A percentile compares a stretch with the other conserved stretches of the same genome.
Conservation (phyloP, 2,329 filamentous ascomycete species). For the Fusarium sp. region DNA sequence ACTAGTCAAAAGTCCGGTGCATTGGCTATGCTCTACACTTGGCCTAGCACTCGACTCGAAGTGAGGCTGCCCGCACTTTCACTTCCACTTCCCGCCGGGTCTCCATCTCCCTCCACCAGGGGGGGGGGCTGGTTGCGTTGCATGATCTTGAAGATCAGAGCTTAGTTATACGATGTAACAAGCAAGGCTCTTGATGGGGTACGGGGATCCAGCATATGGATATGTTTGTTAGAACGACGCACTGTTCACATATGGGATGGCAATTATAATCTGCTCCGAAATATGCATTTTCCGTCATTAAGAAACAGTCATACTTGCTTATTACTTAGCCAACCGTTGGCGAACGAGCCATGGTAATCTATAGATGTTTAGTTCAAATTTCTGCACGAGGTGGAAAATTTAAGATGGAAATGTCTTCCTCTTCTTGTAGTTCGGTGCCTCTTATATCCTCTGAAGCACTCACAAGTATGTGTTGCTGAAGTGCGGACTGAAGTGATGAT, state of each 20-base stretch:
- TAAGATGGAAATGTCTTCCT: not conserved
- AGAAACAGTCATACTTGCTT: not conserved
- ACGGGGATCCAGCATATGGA: slow-evolving; percentile 14
- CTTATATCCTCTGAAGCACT: not conserved
- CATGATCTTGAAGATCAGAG: slow-evolving; percentile 31
- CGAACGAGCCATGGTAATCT: not conserved
- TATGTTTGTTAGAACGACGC: not conserved
- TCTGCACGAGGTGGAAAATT: too few relatives aligned
- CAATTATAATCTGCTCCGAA: slow-evolving; percentile 2
- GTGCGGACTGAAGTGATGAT: not conserved
- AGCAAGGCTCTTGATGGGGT: slow-evolving; percentile 30
- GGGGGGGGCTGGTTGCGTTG: slow-evolving; percentile 31
- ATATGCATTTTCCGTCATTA: not conserved
- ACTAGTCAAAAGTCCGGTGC: slow-evolving; percentile 6
- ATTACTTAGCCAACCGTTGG: slow-evolving; percentile 1
- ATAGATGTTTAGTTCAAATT: not conserved
- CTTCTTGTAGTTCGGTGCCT: too few relatives aligned
- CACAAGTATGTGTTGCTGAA: not conserved
- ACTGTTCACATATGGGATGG: slow-evolving; percentile 6
- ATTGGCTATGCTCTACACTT: slow-evolving; percentile 17
- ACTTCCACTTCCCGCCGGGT: slow-evolving; percentile 6
- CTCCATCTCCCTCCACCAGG: slow-evolving; percentile 21
- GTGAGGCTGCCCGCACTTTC: slow-evolving; percentile 23
- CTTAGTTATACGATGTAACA: slow-evolving; percentile 5
- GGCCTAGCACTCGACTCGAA: slow-evolving; percentile 6